Evolutionary conservation across 495 filamentous ascomycete genomes (phyloP).

Genomic region (Neurospora sp.): DNA sequence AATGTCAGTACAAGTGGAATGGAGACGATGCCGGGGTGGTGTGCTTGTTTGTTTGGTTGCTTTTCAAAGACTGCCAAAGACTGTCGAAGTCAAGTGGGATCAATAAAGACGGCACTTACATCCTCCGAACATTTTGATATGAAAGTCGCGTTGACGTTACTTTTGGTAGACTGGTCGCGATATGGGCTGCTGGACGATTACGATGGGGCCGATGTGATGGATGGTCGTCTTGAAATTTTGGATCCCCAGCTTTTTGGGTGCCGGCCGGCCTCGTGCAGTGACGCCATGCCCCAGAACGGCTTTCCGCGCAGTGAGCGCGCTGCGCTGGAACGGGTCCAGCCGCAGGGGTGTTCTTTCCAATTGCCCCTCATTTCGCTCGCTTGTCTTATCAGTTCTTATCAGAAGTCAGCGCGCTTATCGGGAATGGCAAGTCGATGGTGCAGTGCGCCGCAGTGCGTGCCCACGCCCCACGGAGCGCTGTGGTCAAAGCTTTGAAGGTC

Average conservation of each 20-base stretch:
- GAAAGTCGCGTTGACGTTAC: background rate
- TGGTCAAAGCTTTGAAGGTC: background rate
- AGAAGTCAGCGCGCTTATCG: background rate
- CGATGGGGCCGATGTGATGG: background rate
- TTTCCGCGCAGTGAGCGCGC: background rate
- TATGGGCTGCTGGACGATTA: background rate
- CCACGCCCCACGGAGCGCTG: too few relatives aligned
- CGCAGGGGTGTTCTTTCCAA: background rate
- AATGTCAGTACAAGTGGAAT: background rate
- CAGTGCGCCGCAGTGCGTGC: too few relatives aligned
- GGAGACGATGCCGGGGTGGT: background rate
- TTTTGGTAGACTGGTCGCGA: background rate
- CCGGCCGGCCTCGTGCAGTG: background rate
- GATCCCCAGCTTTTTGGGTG: background rate
- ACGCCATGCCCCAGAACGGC: background rate
- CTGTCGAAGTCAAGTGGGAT: too few relatives aligned
- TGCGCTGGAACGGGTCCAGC: background rate
- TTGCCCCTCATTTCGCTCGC: background rate
- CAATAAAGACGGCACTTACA: slow-evolving; percentile 19
- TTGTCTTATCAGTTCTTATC: background rate
- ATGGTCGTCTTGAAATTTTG: background rate
- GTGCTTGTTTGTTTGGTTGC: slow-evolving; percentile 7
- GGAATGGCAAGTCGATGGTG: background rate
- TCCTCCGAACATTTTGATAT: slow-evolving; percentile 37
- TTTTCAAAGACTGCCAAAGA: background rate